These are phyloP conservation scores for Scheffersomyces cryptocercus DNA, from an alignment of 1,139 yeast genomes.

Conservation along the genomic window DNA sequence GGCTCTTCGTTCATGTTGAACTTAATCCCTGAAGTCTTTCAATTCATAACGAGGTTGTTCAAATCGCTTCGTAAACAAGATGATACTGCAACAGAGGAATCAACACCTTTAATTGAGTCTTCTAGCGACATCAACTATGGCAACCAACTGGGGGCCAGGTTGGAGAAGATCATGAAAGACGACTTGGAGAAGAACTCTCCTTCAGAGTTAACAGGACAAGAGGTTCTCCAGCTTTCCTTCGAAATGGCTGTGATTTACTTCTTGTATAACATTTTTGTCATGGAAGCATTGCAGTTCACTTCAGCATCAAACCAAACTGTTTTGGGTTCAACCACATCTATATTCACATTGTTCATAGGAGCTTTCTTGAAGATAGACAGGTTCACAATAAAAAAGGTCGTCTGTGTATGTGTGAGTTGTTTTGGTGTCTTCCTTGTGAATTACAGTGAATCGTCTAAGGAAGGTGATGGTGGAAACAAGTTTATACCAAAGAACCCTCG, in stretches of 20 bases:
- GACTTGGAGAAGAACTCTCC: neutral
- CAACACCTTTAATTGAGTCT: neutral
- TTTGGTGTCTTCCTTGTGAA: conserved; percentile 52
- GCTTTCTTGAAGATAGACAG: conserved; percentile 39
- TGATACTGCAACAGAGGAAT: neutral
- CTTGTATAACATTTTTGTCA: conserved; percentile 38
- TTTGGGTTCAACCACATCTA: conserved; percentile 51
- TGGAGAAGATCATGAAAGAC: neutral
- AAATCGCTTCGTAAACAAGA: neutral
- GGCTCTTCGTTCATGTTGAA: conserved; percentile 49
- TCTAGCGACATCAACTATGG: neutral
- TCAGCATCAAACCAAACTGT: conserved; percentile 57
- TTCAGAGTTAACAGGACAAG: conserved; percentile 25
- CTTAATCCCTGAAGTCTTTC: conserved; percentile 38
- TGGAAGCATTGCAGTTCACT: conserved; percentile 47
- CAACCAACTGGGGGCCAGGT: neutral
- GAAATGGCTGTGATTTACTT: conserved; percentile 46
- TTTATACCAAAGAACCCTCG: conserved; percentile 39
- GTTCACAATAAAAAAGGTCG: conserved; percentile 41
- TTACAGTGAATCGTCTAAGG: conserved; percentile 29
- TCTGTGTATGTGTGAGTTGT: conserved; percentile 47
- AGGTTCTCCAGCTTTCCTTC: conserved; percentile 36
- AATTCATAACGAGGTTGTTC: neutral
- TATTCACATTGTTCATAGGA: conserved; percentile 51
- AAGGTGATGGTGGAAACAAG: conserved; percentile 19